Evolutionary conservation across 305 asterid species (phyloP), one percentile per base, ranked within the genome.

Genomic region (Rubia peregrina): DNA sequence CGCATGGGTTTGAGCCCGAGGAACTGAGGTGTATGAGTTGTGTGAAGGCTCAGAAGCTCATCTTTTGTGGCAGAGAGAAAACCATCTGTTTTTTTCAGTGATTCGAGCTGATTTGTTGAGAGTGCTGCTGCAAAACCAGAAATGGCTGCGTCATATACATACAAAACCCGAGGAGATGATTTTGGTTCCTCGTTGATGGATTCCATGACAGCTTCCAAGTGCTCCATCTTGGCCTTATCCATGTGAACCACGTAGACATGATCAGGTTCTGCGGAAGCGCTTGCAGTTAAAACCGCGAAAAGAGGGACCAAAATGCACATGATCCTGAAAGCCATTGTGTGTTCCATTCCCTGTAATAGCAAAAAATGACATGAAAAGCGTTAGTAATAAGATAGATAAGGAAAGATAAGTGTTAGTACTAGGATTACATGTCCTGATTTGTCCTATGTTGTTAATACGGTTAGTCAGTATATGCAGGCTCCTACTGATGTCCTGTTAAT

Each of bases 21-120:
- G 73, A 90, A 90, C 65, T 69, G 85, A 53, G 97, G 90, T 9
- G 97, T 83, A 42, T 88, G 87, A 56, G 95, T 90, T 22, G 97
- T 88, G 67, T 88, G 95, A 57, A 87, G 91, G 72, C 9, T 66
- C 42, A 85, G 76, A 68, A 86, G 68, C 68, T 87, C 93, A 59
- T 90, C 93, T 22, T 53, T 68, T 42, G 75, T 78, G 76, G 86
- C 86, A 9, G 83, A 75, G 65, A 90, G 80, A 72, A 90, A 90
- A 21, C 96, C 96, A 53, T 86, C 85, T 2, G 77, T 69, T 21
- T 62, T 61, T 69, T 30, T 73, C n/a, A 90, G 60, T 17, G 82
- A 80, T 48, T 83, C 80, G 0, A 89, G 83, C 43, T 90, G 87
- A 55, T 80, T 41, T 53, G 67, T 48, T 49, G 89, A 76, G 61